A percentile compares a stretch with the other conserved stretches of the same genome.
Conservation (phyloP, 148 eudicot genomes). For the Chenopodium formosanum region DNA sequence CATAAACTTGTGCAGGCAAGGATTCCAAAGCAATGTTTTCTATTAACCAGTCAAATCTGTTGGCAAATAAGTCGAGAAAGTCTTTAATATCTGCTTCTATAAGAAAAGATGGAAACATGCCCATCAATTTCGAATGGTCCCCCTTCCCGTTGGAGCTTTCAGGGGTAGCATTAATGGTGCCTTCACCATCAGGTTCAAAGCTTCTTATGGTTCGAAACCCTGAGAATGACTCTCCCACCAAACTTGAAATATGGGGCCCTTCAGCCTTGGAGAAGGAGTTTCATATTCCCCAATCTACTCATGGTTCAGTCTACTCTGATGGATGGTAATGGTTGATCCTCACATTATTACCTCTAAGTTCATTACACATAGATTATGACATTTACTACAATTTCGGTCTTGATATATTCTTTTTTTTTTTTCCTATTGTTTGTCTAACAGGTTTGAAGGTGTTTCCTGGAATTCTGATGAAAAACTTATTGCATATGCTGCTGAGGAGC, state of each 20-base stretch:
- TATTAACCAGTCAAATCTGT: slow-evolving; percentile 68
- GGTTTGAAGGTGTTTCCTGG: slow-evolving; percentile 99
- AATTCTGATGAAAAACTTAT: slow-evolving; percentile 70
- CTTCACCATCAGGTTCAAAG: slow-evolving; percentile 95
- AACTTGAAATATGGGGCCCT: slow-evolving; percentile 79
- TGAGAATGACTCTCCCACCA: slow-evolving; percentile 71
- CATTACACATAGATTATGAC: not conserved
- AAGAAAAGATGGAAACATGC: slow-evolving; percentile 36
- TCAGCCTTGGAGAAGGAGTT: slow-evolving; percentile 77
- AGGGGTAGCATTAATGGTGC: slow-evolving; percentile 66
- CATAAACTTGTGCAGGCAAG: slow-evolving; percentile 42
- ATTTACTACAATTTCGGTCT: not conserved
- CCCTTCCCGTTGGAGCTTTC: slow-evolving; percentile 78
- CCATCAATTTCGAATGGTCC: slow-evolving; percentile 69
- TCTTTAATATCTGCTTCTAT: slow-evolving; percentile 51
- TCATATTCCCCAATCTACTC: slow-evolving; percentile 62
- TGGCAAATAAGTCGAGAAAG: slow-evolving; percentile 77
- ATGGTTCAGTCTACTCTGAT: slow-evolving; percentile 81
- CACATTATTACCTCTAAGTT: not conserved
- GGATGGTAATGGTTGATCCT: slow-evolving; percentile 63
- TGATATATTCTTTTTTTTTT: not conserved
- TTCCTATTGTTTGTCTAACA: slow-evolving; percentile 20
- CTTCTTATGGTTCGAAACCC: slow-evolving; percentile 78
- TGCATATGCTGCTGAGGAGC: slow-evolving; percentile 97
- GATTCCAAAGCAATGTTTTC: slow-evolving; percentile 66